Base-by-base conservation (phyloP, 2,329 filamentous ascomycete species). In the Whalleya microplaca region DNA sequence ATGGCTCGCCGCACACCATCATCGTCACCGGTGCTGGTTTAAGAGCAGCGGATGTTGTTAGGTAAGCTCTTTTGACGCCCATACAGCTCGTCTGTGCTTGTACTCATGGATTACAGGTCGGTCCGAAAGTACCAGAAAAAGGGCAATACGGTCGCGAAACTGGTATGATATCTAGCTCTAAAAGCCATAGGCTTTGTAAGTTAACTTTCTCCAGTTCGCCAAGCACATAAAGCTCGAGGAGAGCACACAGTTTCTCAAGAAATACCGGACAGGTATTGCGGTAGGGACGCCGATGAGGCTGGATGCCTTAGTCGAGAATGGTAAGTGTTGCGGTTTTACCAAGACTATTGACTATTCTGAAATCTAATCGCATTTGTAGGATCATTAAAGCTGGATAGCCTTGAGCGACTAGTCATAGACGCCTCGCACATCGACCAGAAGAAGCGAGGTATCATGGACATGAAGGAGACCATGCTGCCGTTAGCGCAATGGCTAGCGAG, bases 201-300 rank as follows among this genome's bases (percentile, higher is more conserved):
- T 63, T 69, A 53, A 70, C 48, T 21, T 7, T 3, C 9, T 29
- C 2, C 51, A 85, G 71, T 99, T 99, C 73, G 94, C 95, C 29
- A 99, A 99, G 74, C 95, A 99, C 73, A 96, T 99, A 79, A 99
- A 99, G 76, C 76, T 99, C 10, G 85, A 91, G 51, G 94, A 98
- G 67, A 90, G 93, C 32, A 85, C 93, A 50, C 81, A 88, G 56
- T 90, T 90, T 70, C 84, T 96, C 42, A 82, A 89, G 67, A 81
- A 76, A 51, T 80, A 76, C 64, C 87, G 88, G 59, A 91, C 92
- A 12, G 91, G 92, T 23, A 90, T 98, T 61, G 93, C 90, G 2
- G 91, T 97, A 14, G 95, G 95, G 2, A 99, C 95, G 4, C 94
- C 95, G 4, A 84, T 90, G 47, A 83, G 95, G 46, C 76, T 99